Base-by-base conservation (phyloP, 1,139 yeast genomes). In the Blastobotrys arbuscula region DNA sequence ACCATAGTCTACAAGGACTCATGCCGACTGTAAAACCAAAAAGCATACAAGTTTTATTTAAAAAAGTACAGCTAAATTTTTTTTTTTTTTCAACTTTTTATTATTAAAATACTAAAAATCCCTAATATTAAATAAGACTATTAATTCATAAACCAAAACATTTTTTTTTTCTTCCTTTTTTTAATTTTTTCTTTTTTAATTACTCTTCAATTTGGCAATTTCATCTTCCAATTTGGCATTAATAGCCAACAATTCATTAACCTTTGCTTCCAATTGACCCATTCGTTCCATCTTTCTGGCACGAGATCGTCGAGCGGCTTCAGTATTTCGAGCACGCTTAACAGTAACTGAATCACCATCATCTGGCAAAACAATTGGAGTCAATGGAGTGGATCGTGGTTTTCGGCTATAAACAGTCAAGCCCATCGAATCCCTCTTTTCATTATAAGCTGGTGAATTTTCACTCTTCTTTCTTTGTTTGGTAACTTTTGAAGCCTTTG, bases 281-380 rank as follows among this genome's bases (percentile, higher is more conserved):
- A 90, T 88, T 69, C 96, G 80, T 69, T 89, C 94, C 82, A 88
- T 81, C 73, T 90, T 90, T 67, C 97, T 81, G 36, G 97, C 97
- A 62, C 98, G 78, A 37, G 97, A 89, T 64, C 97, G 80, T 68
- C 97, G 82, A 20, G 98, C 98, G 57, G 97, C 97, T 67, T 90
- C 97, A 28, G 98, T 92, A 75, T 92, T 92, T 69, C 92, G 82
- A 35, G 97, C 97, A 64, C 98, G 83, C 73, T 90, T 90, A 63
- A 85, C 59, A 15, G 61, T 53, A 51, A 77, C 78, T 20, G 83
- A 80, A 67, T 89, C 96, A 34, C 75, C 72, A 35, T 74, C 73
- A 35, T 77, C 77, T 8, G 44, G 39, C 48, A 81, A 69, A 50
- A 74, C 73, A 50, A 85, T 75, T 13, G 96, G 96, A 54, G 78